phyloP scores from a whole-genome alignment of 306 rosid species.

The Cucurbita argyrosperma region DNA sequence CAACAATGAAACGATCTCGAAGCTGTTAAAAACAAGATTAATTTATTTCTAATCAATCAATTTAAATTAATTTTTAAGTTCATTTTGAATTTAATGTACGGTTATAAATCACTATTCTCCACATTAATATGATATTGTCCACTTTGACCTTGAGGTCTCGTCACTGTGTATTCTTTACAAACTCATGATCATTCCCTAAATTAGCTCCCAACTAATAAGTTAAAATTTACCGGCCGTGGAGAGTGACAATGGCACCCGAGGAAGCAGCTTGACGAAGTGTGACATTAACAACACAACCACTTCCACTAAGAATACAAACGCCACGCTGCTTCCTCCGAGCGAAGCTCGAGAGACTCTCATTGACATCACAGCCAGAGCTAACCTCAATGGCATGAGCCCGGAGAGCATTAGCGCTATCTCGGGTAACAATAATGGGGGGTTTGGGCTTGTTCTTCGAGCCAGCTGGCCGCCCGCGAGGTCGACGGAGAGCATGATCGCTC shows the following conservation, averaged over 20 bases:
- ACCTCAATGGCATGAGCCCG: constrained; percentile 91
- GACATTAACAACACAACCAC: constrained; percentile 78
- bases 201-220: no score
- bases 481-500: constrained; percentile 31
- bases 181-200: no score
- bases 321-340: constrained; percentile 81
- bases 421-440: constrained; percentile 88
- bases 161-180: no score
- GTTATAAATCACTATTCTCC: no score
- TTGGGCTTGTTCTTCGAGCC: constrained; percentile 94
- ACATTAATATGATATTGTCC: no score
- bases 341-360: constrained; percentile 64
- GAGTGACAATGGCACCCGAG: constrained; percentile 57
- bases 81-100: no score
- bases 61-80: no score
- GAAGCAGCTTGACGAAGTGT: constrained; percentile 80
- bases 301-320: constrained; percentile 78
- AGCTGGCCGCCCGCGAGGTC: constrained; percentile 76
- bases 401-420: constrained; percentile 89
- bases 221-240: constrained; percentile 44
- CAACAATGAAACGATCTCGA: constrained; percentile 68
- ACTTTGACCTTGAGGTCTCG: no score
- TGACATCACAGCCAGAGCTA: constrained; percentile 66
- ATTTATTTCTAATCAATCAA: not conserved
- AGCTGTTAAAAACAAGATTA: not conserved